Evolutionary conservation across 2,329 filamentous ascomycete species (phyloP).

Genomic region (Fusarium sp.): DNA sequence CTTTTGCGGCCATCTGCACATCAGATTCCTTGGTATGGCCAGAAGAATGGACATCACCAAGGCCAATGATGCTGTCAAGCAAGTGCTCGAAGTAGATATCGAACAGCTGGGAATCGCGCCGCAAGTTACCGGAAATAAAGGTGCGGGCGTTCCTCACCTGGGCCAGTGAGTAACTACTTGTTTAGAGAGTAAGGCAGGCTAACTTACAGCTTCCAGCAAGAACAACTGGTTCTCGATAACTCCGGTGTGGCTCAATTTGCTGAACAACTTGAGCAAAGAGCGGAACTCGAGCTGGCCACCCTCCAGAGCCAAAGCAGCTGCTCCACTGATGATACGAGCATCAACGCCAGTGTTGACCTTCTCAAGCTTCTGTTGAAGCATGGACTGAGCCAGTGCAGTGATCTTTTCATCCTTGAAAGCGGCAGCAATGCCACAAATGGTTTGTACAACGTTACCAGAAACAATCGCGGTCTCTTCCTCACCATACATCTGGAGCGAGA

Average conservation of each 20-base stretch:
- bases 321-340: slow-evolving; percentile 85
- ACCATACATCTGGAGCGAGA: slow-evolving; percentile 80
- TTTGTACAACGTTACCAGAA: slow-evolving; percentile 92
- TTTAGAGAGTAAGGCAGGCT: not conserved
- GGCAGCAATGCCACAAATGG: slow-evolving; percentile 89
- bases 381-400: slow-evolving; percentile 90
- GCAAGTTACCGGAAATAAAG: slow-evolving; percentile 79
- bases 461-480: slow-evolving; percentile 84
- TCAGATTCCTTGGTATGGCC: slow-evolving; percentile 82
- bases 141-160: slow-evolving; percentile 83
- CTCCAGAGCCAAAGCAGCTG: slow-evolving; percentile 80
- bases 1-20: slow-evolving; percentile 83
- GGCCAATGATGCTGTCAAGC: slow-evolving; percentile 88
- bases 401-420: slow-evolving; percentile 91
- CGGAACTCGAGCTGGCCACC: slow-evolving; percentile 87
- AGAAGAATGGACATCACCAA: slow-evolving; percentile 85
- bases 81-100: slow-evolving; percentile 87
- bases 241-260: slow-evolving; percentile 79
- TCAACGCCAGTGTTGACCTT: slow-evolving; percentile 86
- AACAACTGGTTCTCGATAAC: slow-evolving; percentile 75
- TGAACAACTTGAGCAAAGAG: slow-evolving; percentile 86
- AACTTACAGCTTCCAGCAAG: slow-evolving; percentile 78
- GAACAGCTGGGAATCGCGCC: slow-evolving; percentile 79
- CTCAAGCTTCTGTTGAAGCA: slow-evolving; percentile 95
- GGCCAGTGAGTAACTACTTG: slow-evolving; percentile 27